Percentiles rank a stretch among this genome's conserved stretches.
phyloP scores from a whole-genome alignment of 495 filamentous ascomycete species.

The Neurospora sp. region DNA sequence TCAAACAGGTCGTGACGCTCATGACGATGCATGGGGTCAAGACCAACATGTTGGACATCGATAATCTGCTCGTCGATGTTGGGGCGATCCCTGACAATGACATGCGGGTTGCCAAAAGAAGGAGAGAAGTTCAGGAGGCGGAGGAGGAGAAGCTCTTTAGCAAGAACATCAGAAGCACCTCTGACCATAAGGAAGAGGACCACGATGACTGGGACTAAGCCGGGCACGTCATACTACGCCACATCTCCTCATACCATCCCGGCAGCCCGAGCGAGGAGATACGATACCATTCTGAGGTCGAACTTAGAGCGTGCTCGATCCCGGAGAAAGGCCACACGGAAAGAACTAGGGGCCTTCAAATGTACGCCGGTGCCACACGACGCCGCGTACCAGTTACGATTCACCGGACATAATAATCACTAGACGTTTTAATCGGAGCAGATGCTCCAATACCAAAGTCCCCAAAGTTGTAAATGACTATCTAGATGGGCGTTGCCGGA shows the following conservation, averaged over 20 bases:
- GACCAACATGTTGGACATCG: constrained; percentile 55
- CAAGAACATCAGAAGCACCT: constrained; percentile 37
- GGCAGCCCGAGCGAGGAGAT: not conserved
- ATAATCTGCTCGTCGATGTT: constrained; percentile 68
- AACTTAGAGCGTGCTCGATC: not conserved
- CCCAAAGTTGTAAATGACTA: not conserved
- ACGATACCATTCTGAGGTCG: not conserved
- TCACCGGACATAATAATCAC: not conserved
- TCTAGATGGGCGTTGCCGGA: not conserved
- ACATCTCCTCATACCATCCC: not conserved
- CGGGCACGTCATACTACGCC: not conserved
- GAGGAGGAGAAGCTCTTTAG: constrained; percentile 35
- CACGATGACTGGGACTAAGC: constrained; percentile 74
- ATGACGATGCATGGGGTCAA: constrained; percentile 61
- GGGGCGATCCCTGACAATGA: constrained; percentile 71
- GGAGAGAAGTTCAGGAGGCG: constrained; percentile 48
- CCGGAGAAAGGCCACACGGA: not conserved
- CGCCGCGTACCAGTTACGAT: not conserved
- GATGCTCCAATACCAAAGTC: not conserved
- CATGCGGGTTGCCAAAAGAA: constrained; percentile 59
- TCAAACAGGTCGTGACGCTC: constrained; percentile 78
- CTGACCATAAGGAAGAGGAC: constrained; percentile 45
- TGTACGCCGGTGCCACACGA: not conserved
- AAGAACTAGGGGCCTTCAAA: not conserved
- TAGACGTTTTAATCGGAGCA: not conserved